Base-by-base conservation (phyloP, 768 basidiomycete species). In the Neoboletus brunneissimus region DNA sequence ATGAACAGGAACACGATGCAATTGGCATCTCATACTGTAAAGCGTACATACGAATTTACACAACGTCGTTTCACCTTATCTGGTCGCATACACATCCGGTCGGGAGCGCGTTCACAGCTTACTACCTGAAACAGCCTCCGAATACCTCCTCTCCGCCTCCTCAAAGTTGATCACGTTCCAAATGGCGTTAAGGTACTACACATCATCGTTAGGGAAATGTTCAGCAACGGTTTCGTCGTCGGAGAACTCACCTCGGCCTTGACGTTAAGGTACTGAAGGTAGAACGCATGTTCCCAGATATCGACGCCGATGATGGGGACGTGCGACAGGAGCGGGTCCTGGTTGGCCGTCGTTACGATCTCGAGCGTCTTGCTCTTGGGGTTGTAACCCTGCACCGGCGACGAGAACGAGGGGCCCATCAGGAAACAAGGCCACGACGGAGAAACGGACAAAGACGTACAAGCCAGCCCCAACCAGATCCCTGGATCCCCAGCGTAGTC, bases 381-480 rank as follows among this genome's bases (percentile, higher is more conserved):
- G 77, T 91, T 89, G 54, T 81, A 74, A 5, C 92, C 94, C 89
- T 90, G 51, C 37, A 31, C 23, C 27, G 35, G 37, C 23, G n/a
- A 49, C 29, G 6, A 46, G 5, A 46, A n/a, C 32, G 8, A 37
- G 5, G 0, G 3, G 4, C 0, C 37, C 12, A 29, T 25, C 9
- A 29, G 15, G 9, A 2, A 40, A 16, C 7, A 25, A 16, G 16
- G 20, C 22, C 11, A 51, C 23, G 16, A 38, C 5, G 11, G 22
- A 18, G 22, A 85, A 7, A 25, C n/a, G n/a, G n/a, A n/a, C n/a
- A 23, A 22, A 27, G 5, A 85, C 89, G 67, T 67, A 94, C 92
- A 68, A 97, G 81, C 95, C 94, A 98, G 58, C 92, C 94, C 94
- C 95, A 97, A 40, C 94, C 94, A 50, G 88, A 91, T 27, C 94